Percentiles rank a stretch among this genome's conserved stretches.
Conservation (phyloP, 2,329 filamentous ascomycete genomes). For the Nemania serpens region DNA sequence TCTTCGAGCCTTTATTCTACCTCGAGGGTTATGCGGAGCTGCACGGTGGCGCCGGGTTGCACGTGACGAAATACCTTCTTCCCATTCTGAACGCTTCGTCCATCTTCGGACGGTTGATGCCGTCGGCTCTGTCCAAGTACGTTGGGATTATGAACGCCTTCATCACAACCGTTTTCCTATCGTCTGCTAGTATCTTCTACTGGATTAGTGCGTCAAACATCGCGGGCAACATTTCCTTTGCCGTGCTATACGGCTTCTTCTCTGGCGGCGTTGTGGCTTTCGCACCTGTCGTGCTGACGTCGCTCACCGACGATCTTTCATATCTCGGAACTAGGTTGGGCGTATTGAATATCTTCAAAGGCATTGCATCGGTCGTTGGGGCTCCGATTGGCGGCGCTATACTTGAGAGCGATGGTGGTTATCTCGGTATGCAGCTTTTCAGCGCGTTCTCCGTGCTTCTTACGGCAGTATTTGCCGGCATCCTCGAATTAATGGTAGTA, state of each 20-base stretch:
- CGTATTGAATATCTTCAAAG: slow-evolving; percentile 46
- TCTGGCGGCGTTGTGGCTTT: slow-evolving; percentile 51
- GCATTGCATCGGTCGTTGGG: slow-evolving; percentile 44
- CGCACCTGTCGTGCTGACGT: slow-evolving; percentile 48
- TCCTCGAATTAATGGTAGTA: slow-evolving; percentile 22
- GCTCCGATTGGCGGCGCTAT: slow-evolving; percentile 49
- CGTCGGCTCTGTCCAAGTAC: slow-evolving; percentile 49
- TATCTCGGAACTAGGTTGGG: slow-evolving; percentile 51
- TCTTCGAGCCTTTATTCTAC: slow-evolving; percentile 28
- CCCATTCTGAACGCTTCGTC: slow-evolving; percentile 57
- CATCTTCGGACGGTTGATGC: slow-evolving; percentile 54
- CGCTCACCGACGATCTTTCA: slow-evolving; percentile 47
- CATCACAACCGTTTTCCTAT: slow-evolving; percentile 43
- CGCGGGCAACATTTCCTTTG: slow-evolving; percentile 48
- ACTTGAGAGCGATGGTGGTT: slow-evolving; percentile 34
- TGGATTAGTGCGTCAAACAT: slow-evolving; percentile 47
- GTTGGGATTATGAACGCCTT: slow-evolving; percentile 48
- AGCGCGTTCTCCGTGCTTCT: slow-evolving; percentile 36
- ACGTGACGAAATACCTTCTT: slow-evolving; percentile 51
- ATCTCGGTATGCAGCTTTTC: slow-evolving; percentile 40
- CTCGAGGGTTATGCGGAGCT: slow-evolving; percentile 21
- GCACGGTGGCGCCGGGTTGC: slow-evolving; percentile 16
- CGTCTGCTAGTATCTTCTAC: slow-evolving; percentile 44
- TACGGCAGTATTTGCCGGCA: slow-evolving; percentile 24
- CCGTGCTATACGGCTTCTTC: slow-evolving; percentile 53